Evolutionary conservation across 2,329 filamentous ascomycete species (phyloP).

Genomic region (Fusarium chlamydosporum): DNA sequence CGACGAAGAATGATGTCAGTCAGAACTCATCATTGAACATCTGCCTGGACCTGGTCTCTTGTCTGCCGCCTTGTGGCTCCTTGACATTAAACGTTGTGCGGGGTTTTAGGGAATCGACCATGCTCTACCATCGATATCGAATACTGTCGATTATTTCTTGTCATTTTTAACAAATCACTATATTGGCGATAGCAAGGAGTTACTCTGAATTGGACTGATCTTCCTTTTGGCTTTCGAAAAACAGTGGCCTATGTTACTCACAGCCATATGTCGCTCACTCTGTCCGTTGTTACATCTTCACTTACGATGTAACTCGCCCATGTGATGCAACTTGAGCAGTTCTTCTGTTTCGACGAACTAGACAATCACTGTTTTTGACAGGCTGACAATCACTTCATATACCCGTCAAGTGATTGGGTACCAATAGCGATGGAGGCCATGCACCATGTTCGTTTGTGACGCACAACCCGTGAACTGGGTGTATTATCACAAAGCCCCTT

Average conservation of each 20-base stretch:
- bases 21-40: background rate
- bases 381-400: slow-evolving; percentile 7
- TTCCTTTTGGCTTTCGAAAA: background rate
- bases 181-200: slow-evolving; percentile 30
- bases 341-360: slow-evolving; percentile 14
- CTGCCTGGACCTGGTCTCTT: background rate
- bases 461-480: slow-evolving; percentile 19
- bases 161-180: slow-evolving; percentile 6
- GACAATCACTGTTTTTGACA: slow-evolving; percentile 22
- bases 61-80: background rate
- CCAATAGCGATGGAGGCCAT: slow-evolving; percentile 6
- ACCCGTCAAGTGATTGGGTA: slow-evolving; percentile 37
- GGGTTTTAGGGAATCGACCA: slow-evolving; percentile 10
- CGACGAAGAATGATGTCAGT: slow-evolving; percentile 50
- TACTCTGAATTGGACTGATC: slow-evolving; percentile 34
- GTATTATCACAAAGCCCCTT: slow-evolving; percentile 11
- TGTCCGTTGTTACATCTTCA: background rate
- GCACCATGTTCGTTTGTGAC: slow-evolving; percentile 32
- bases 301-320: slow-evolving; percentile 4
- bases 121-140: background rate
- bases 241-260: background rate
- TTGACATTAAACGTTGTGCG: background rate
- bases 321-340: slow-evolving; percentile 14
- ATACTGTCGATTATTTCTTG: slow-evolving; percentile 19
- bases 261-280: background rate